Conservation (phyloP, 257 asterid species). For the Rubia yunnanensis region DNA sequence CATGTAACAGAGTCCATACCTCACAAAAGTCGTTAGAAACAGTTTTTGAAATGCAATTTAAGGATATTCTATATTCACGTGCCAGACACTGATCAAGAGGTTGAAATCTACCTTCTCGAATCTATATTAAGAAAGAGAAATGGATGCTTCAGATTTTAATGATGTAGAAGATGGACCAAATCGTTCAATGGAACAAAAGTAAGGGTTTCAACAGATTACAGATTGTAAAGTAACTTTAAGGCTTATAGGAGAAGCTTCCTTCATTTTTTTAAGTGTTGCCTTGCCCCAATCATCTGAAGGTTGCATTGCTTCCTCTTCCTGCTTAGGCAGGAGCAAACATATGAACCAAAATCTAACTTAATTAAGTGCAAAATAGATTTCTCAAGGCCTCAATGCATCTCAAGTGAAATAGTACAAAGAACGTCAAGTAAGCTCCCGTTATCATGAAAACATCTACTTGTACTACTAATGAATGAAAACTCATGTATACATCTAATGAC, state of each 20-base stretch:
- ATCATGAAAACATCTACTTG: not conserved
- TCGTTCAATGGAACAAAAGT: not conserved
- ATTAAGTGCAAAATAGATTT: not conserved
- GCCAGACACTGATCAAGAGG: constrained; percentile 86
- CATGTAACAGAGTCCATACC: constrained; percentile 25
- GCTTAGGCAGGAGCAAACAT: constrained; percentile 11
- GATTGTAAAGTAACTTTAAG: constrained; percentile 90
- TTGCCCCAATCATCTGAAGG: constrained; percentile 41
- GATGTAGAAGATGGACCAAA: constrained; percentile 1
- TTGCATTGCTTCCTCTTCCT: constrained; percentile 55
- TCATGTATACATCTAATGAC: not conserved
- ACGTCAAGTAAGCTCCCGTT: not conserved
- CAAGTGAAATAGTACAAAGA: not conserved
- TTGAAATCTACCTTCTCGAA: constrained; percentile 90
- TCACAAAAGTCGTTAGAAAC: constrained; percentile 65
- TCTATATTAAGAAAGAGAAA: constrained; percentile 33
- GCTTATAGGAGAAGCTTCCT: constrained; percentile 86
- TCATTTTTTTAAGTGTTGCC: constrained; percentile 39
- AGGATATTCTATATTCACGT: constrained; percentile 69
- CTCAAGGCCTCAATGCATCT: not conserved
- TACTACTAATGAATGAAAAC: not conserved
- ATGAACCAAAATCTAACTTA: not conserved
- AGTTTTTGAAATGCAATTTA: constrained; percentile 54
- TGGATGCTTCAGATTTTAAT: constrained; percentile 4
- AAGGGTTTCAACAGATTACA: constrained; percentile 35